Evolutionary conservation across 805 yeast genomes (phyloP), one percentile per base, ranked within the genome.

Genomic region (Wickerhamiella sorbophila): DNA sequence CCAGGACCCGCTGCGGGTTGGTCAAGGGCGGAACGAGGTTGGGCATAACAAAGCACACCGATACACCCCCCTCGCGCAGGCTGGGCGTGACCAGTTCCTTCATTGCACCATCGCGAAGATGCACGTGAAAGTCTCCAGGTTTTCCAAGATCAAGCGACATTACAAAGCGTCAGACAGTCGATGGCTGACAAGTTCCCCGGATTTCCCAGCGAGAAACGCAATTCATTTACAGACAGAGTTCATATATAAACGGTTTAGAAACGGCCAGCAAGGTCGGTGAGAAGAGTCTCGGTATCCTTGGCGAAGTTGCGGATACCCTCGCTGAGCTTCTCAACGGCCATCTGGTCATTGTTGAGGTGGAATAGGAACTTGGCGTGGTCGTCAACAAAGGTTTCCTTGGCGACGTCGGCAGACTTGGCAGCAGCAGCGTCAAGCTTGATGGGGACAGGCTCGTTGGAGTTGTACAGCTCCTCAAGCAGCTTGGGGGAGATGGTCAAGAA

Each of bases 301-400:
- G 95, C 83, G 67, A 91, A 91, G 65, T 78, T 77, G 74, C 97
- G 82, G 70, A 91, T 91, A 75, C 99, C 99, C 63, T 91, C 95
- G 55, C 95, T 68, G 62, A 91, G 76, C 73, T 91, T 91, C 71
- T 85, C 96, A 52, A 95, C 85, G 56, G 96, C 93, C 97, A 91
- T 88, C 51, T 91, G 91, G 64, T 91, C 97, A 65, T 91, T 94
- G 70, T 91, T 88, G 55, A 91, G 70, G 46, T 69, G 72, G 71
- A 74, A 84, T 75, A 95, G 83, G 86, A 91, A 91, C 50, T 71
- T 65, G 40, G 94, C 66, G 70, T 88, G 97, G 64, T 86, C 78
- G 60, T 85, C 77, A 50, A 91, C 69, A 70, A 64, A 91, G 21
- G 86, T 63, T 47, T 80, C 87, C 74, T 86, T 84, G 62, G 70